These are phyloP conservation scores for Cutaneotrichosporon arboriforme DNA, from an alignment of 1,284 basidiomycete genomes.

Conservation along the genomic window DNA sequence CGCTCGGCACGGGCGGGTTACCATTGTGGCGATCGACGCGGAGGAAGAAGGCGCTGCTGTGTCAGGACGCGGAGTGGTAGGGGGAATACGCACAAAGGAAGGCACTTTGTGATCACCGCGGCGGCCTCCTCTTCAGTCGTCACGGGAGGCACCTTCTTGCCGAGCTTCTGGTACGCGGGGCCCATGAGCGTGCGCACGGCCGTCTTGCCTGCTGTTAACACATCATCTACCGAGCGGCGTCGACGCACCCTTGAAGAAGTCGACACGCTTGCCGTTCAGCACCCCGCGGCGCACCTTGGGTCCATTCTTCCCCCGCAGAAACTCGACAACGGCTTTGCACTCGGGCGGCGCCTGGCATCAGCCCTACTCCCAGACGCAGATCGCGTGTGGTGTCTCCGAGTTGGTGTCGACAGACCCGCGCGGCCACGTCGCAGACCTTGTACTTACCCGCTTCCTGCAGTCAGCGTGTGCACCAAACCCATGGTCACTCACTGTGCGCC, in stretches of 20 bases:
- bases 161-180: conserved; percentile 78
- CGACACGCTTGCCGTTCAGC: conserved; percentile 87
- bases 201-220: conserved; percentile 64
- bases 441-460: conserved; percentile 17
- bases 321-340: conserved; percentile 72
- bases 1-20: conserved; percentile 56
- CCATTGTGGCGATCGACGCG: conserved; percentile 66
- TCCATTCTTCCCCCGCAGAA: conserved; percentile 75
- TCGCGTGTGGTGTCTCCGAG: too few relatives aligned
- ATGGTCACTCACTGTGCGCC: conserved; percentile 15
- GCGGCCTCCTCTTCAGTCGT: conserved; percentile 72
- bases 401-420: too few relatives aligned
- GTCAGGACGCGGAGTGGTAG: not conserved
- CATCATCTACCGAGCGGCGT: not conserved
- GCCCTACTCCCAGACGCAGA: not conserved
- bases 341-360: conserved; percentile 59
- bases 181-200: conserved; percentile 87
- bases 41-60: conserved; percentile 69
- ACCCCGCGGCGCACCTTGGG: conserved; percentile 86
- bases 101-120: conserved; percentile 62
- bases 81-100: conserved; percentile 53
- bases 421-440: not conserved
- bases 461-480: not conserved
- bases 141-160: conserved; percentile 71
- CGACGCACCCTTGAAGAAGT: conserved; percentile 90